Percentiles rank a stretch among this genome's conserved stretches.
phyloP scores from a whole-genome alignment of 176 grass and related monocot species.

The Rhipidocladum racemiflorum region DNA sequence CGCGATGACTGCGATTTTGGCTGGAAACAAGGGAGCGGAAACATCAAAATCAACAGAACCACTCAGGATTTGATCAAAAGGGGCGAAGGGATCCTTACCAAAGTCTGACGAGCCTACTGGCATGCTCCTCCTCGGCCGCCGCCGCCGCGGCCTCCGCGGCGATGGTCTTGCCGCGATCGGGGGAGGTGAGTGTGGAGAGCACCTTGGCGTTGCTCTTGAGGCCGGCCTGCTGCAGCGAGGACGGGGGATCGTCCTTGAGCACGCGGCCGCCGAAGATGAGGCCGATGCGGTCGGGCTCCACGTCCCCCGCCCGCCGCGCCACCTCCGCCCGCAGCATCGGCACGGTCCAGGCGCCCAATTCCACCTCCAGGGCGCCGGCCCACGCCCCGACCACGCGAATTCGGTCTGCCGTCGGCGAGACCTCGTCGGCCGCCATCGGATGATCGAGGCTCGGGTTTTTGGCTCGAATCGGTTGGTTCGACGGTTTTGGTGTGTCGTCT shows the following conservation, averaged over 20 bases:
- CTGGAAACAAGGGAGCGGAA: background rate
- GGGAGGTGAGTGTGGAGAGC: conserved; percentile 53
- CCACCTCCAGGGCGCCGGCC: conserved; percentile 65
- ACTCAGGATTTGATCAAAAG: background rate
- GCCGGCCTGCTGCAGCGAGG: conserved; percentile 49
- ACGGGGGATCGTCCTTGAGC: conserved; percentile 50
- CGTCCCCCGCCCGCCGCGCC: conserved; percentile 52
- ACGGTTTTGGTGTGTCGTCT: conserved; percentile 24
- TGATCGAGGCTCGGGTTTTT: conserved; percentile 18
- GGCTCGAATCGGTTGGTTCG: background rate
- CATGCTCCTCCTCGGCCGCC: conserved; percentile 63
- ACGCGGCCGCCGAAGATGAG: conserved; percentile 91
- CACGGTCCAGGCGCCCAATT: conserved; percentile 64
- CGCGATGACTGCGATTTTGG: background rate
- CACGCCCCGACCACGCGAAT: conserved; percentile 73
- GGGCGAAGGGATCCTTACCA: conserved; percentile 36
- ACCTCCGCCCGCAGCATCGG: conserved; percentile 90
- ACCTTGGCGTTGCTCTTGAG: conserved; percentile 83
- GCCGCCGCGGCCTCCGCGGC: conserved; percentile 51
- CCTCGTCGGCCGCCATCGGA: conserved; percentile 33
- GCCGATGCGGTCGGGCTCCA: conserved; percentile 55
- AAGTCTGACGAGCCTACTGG: conserved; percentile 56
- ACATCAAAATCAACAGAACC: background rate
- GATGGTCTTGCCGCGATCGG: conserved; percentile 57
- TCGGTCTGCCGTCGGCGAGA: conserved; percentile 25